A percentile compares a stretch with the other conserved stretches of the same genome.
Conservation (phyloP, 2,329 filamentous ascomycete genomes). For the Coniochaeta sp. region DNA sequence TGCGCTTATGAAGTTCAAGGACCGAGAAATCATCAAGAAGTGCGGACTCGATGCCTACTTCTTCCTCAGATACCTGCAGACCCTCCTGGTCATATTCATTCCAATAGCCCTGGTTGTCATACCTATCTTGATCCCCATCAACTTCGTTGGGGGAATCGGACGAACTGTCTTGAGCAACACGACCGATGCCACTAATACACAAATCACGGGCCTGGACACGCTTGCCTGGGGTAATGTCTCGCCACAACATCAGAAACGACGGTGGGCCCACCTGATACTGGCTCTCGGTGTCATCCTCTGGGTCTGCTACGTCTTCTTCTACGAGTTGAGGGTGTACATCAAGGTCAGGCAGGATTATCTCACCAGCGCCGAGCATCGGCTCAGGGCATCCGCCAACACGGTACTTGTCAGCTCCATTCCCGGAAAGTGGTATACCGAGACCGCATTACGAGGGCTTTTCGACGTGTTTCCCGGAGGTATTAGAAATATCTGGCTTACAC, state of each 20-base stretch:
- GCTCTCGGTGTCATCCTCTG: slow-evolving; percentile 73
- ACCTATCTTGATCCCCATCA: slow-evolving; percentile 81
- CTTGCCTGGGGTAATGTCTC: slow-evolving; percentile 85
- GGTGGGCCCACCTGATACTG: slow-evolving; percentile 79
- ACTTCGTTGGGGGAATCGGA: slow-evolving; percentile 65
- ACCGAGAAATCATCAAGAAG: slow-evolving; percentile 84
- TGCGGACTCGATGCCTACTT: slow-evolving; percentile 96
- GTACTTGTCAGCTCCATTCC: slow-evolving; percentile 90
- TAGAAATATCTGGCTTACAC: slow-evolving; percentile 93
- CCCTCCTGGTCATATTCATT: slow-evolving; percentile 82
- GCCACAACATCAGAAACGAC: slow-evolving; percentile 55
- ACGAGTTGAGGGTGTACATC: slow-evolving; percentile 80
- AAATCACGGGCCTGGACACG: slow-evolving; percentile 62
- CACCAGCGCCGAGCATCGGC: slow-evolving; percentile 87
- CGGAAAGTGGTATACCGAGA: slow-evolving; percentile 77
- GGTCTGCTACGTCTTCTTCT: slow-evolving; percentile 81
- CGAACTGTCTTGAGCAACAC: slow-evolving; percentile 37
- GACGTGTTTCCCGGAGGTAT: slow-evolving; percentile 96
- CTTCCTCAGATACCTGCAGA: slow-evolving; percentile 78
- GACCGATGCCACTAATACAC: slow-evolving; percentile 20
- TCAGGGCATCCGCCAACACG: slow-evolving; percentile 89
- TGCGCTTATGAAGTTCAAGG: slow-evolving; percentile 59
- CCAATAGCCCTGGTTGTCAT: slow-evolving; percentile 72
- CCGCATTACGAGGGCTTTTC: slow-evolving; percentile 76
- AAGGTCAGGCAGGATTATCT: slow-evolving; percentile 91